Evolutionary conservation across 2,329 filamentous ascomycete species (phyloP).

Genomic region (Ceratocystis huliohia): DNA sequence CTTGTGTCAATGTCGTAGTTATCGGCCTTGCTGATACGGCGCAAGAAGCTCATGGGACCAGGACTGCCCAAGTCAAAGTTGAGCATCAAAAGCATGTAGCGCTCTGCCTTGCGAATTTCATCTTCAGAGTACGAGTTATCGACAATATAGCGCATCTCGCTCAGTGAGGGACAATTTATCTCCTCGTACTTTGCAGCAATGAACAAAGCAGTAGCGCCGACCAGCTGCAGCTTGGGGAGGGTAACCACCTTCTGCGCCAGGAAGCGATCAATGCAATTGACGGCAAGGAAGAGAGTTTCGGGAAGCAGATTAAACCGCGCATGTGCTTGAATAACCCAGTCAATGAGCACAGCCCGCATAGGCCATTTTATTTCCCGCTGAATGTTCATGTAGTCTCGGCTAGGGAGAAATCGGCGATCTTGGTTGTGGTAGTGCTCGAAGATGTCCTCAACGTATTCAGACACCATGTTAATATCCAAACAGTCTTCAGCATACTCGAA

Average conservation of each 20-base stretch:
- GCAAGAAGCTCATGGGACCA: conserved; percentile 96
- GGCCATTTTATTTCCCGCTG: conserved; percentile 98
- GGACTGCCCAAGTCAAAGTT: conserved; percentile 94
- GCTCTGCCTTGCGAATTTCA: conserved; percentile 92
- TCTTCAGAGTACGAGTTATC: conserved; percentile 79
- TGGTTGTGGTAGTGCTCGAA: conserved; percentile 39
- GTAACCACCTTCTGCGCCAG: conserved; percentile 90
- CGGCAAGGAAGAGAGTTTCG: conserved; percentile 85
- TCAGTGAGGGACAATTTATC: conserved; percentile 90
- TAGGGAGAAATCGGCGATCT: conserved; percentile 53
- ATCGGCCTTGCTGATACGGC: conserved; percentile 94
- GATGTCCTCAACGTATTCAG: conserved; percentile 92
- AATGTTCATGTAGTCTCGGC: conserved; percentile 89
- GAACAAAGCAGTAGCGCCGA: conserved; percentile 89
- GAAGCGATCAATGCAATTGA: conserved; percentile 97
- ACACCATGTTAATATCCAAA: conserved; percentile 95
- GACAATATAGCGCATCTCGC: conserved; percentile 97
- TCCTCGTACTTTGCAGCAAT: conserved; percentile 97
- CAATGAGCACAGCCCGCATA: conserved; percentile 93
- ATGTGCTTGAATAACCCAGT: conserved; percentile 96
- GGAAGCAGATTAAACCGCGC: conserved; percentile 79
- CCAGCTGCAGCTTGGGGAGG: conserved; percentile 84
- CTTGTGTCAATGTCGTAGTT: conserved; percentile 93
- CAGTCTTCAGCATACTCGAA: conserved; percentile 76
- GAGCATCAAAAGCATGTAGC: conserved; percentile 96